Evolutionary conservation across 148 eudicot genomes (phyloP).

Genomic region (Gaultheria prostrata): DNA sequence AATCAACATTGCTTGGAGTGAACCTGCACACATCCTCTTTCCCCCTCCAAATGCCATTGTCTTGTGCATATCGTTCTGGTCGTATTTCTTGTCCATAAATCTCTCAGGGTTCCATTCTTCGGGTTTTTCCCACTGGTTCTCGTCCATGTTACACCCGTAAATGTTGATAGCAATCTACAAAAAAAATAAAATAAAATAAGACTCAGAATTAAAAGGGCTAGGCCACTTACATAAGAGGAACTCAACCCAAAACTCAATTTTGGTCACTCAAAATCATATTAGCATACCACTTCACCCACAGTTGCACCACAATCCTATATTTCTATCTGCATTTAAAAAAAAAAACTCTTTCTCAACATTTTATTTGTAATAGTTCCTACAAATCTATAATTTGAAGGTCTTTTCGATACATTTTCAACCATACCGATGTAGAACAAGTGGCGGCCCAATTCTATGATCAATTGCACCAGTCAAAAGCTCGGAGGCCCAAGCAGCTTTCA

Average conservation of each 20-base stretch:
- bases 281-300: neutral
- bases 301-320: too few species aligned
- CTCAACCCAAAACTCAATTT: neutral
- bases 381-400: neutral
- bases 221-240: neutral
- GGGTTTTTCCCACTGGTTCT: conserved; percentile 65
- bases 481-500: too few species aligned
- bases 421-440: too few species aligned
- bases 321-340: too few species aligned
- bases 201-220: neutral
- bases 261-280: neutral
- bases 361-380: neutral
- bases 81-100: conserved; percentile 43
- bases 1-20: conserved; percentile 71
- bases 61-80: conserved; percentile 57
- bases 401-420: neutral
- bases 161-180: conserved; percentile 72
- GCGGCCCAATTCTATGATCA: too few species aligned
- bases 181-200: neutral
- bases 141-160: conserved; percentile 84
- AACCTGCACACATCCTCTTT: conserved; percentile 80
- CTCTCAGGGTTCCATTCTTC: conserved; percentile 92
- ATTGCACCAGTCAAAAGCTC: too few species aligned
- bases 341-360: too few species aligned
- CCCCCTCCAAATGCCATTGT: conserved; percentile 96